Conservation (phyloP, 345 rosid genomes). For the Syzygium oleosum region DNA sequence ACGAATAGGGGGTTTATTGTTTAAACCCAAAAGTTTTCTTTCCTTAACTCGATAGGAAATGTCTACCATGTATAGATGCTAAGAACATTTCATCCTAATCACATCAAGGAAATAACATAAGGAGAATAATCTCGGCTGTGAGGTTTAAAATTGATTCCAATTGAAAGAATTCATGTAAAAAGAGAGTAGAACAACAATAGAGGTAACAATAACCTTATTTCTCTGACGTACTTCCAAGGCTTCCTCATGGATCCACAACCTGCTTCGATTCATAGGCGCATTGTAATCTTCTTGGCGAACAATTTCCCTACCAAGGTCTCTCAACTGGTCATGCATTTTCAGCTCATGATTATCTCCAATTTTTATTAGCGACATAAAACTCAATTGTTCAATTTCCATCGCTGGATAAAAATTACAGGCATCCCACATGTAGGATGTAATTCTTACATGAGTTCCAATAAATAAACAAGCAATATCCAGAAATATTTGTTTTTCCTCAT, state of each 20-base stretch:
- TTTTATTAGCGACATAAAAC: background rate
- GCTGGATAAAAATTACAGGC: background rate
- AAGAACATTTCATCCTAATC: background rate
- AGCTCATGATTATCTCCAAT: background rate
- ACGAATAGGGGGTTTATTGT: background rate
- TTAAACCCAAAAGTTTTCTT: background rate
- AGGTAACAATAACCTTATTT: background rate
- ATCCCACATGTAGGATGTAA: background rate
- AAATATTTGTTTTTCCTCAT: background rate
- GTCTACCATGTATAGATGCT: background rate
- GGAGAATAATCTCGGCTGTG: background rate
- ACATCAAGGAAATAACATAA: background rate
- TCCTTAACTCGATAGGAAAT: background rate
- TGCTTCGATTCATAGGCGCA: conserved; percentile 6
- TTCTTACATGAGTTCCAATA: background rate
- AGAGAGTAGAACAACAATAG: background rate
- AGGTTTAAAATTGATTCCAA: background rate
- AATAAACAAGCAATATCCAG: background rate
- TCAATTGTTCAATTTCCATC: background rate
- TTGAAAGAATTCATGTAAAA: background rate
- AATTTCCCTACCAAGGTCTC: conserved; percentile 10
- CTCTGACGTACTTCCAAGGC: background rate
- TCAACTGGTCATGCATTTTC: background rate
- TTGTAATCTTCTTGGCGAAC: background rate
- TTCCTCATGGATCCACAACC: conserved; percentile 15